Base-by-base conservation (phyloP, 805 yeast species). In the Wilhelminamyces savonicus region DNA sequence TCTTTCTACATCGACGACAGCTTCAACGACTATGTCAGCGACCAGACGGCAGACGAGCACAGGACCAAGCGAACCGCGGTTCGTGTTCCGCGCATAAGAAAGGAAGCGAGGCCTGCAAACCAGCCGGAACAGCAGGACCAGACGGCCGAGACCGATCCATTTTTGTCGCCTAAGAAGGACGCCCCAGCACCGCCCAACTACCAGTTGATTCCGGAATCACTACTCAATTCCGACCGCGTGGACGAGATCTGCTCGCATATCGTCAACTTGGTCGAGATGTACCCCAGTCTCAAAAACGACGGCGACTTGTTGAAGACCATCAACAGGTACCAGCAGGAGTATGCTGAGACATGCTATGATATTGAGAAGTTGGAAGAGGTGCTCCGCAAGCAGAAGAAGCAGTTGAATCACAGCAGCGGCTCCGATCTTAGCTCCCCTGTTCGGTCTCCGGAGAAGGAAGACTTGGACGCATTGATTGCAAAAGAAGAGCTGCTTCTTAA, bases 401-500 rank as follows among this genome's bases (percentile, higher is more conserved):
- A 71, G 33, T 49, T 69, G 14, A 40, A 57, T 58, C 28, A 45
- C 48, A n/a, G 49, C 18, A 21, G 22, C 24, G 15, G 32, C 18
- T 25, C 44, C 43, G 50, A 31, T 29, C 41, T 26, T 40, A 39
- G 29, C 27, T 30, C 26, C 46, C 56, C 36, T 54, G 50, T 30
- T 39, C 22, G 31, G 15, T 28, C 32, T 17, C 31, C 29, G 7
- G 29, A 37, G 13, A 51, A 48, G 28, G 5, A 52, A 12, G 56
- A 58, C 24, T 56, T 62, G 7, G 60, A 59, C 15, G 69, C 61
- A 22, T 37, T 66, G 29, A 69, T 76, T 2, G 50, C 40, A 4
- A 49, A 49, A 21, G 79, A 71, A 36, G 73, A 68, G 39, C 53
- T 46, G 13, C 76, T 70, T 40, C 65, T 76, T 7, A 48, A 38